Evolutionary conservation across 2,329 filamentous ascomycete species (phyloP), one percentile per base, ranked within the genome.

Genomic region (Stenocarpella maydis): DNA sequence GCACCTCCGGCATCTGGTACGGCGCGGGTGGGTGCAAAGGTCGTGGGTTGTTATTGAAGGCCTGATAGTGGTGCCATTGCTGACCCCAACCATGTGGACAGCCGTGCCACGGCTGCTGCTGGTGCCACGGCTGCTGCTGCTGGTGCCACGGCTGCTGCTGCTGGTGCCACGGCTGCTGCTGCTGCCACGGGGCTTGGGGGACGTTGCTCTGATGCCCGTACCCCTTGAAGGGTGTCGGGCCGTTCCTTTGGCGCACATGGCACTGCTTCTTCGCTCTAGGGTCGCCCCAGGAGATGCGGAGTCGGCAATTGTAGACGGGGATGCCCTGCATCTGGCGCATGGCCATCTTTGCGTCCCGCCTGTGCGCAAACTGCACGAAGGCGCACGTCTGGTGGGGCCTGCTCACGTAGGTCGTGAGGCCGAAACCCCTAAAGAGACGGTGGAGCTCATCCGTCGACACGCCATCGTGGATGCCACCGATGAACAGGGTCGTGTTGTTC

Each of bases 291-390:
- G 41, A 50, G 26, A 67, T 45, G 6, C 65, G 65, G 19, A 67
- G n/a, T 17, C 65, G 52, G 8, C 12, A 15, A 3, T 2, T 21
- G 17, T 24, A 4, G 28, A 67, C 15, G 7, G 65, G 65, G 4
- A 67, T 6, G 31, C 65, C 65, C 14, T 67, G 65, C 52, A 67
- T 41, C 43, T 58, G 52, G 10, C 34, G 41, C 43, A 67, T 26
- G 31, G 65, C 52, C 65, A 58, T 67, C 43, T 41, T 12, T 1
- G 65, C 65, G 12, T 67, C 65, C 21, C 65, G 52, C 31, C 65
- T 43, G 5, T 10, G 2, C 17, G 15, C 43, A 19, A 24, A 67
- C 31, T 67, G 54, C 17, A 67, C 43, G 21, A 58, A 67, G 4
- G 21, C 52, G 41, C 12, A 28, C 14, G 3, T 47, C n/a, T 58